phyloP scores from a whole-genome alignment of 2,329 filamentous ascomycete species.

The Aspergillus calidoustus region DNA sequence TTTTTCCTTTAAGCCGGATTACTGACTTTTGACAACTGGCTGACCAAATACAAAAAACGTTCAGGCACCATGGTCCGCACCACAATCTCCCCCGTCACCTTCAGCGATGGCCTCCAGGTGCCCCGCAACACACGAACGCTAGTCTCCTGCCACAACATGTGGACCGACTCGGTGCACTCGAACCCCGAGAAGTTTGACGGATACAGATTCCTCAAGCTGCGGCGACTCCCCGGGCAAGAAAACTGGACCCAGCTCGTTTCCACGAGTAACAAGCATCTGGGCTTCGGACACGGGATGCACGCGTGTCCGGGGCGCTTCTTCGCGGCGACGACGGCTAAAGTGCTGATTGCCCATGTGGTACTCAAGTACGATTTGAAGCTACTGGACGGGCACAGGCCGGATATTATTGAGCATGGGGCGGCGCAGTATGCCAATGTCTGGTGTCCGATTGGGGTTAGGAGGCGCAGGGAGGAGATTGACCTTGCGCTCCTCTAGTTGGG shows the following conservation, averaged over 20 bases:
- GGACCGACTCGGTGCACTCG: conserved; percentile 14
- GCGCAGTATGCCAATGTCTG: conserved; percentile 2
- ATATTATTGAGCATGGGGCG: conserved; percentile 3
- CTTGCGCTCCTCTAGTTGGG: neutral
- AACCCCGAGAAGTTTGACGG: conserved; percentile 15
- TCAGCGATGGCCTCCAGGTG: conserved; percentile 17
- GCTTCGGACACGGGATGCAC: neutral
- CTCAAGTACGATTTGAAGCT: conserved; percentile 52
- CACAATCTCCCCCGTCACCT: conserved; percentile 4
- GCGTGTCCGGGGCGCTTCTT: neutral
- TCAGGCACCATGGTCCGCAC: conserved; percentile 2
- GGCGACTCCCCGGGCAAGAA: conserved; percentile 12
- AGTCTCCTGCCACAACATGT: conserved; percentile 12
- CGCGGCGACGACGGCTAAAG: neutral
- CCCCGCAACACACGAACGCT: conserved; percentile 10
- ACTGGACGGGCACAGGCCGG: neutral
- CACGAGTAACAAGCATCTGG: conserved; percentile 17
- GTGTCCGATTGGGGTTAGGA: conserved; percentile 1
- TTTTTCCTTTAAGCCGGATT: neutral
- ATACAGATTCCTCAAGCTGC: conserved; percentile 18
- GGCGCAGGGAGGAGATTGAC: conserved; percentile 2
- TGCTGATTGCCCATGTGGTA: neutral
- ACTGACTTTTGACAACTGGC: neutral
- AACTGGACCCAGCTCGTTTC: conserved; percentile 24
- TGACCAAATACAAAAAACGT: neutral